Evolutionary conservation across 148 eudicot species (phyloP).

Genomic region (Diospyros kaki): DNA sequence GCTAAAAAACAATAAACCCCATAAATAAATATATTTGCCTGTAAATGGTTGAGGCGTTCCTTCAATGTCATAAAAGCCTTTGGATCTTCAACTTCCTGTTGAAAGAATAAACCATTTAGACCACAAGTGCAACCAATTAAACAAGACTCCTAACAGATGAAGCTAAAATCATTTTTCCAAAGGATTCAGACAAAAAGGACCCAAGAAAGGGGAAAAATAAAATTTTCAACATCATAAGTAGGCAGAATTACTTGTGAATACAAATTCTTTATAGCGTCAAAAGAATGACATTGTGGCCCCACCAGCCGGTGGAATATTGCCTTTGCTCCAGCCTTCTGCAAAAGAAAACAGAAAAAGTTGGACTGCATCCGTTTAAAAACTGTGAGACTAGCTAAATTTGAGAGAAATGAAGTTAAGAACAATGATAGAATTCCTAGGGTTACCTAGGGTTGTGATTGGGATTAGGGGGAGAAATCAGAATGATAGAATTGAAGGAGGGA

Average conservation of each 20-base stretch:
- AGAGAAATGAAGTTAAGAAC: too few relatives aligned
- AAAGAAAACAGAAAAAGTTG: conserved; percentile 9
- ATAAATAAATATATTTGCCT: conserved; percentile 38
- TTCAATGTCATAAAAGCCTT: conserved; percentile 50
- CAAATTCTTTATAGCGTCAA: conserved; percentile 57
- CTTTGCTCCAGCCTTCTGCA: conserved; percentile 41
- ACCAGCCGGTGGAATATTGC: conserved; percentile 66
- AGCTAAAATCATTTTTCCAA: too few relatives aligned
- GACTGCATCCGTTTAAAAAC: neutral
- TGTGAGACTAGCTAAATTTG: neutral
- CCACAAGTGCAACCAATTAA: neutral
- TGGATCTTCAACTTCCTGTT: conserved; percentile 44
- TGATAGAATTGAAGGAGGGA: too few relatives aligned
- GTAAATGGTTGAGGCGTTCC: conserved; percentile 68
- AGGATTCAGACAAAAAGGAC: too few relatives aligned
- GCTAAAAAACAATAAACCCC: neutral
- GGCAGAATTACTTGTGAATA: conserved; percentile 42
- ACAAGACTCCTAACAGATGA: too few relatives aligned
- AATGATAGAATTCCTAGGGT: too few relatives aligned
- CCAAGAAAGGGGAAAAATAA: too few relatives aligned
- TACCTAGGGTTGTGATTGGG: too few relatives aligned
- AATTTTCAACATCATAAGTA: too few relatives aligned
- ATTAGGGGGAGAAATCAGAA: too few relatives aligned
- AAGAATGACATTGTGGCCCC: conserved; percentile 69
- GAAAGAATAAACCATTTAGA: conserved; percentile 2